A percentile compares a stretch with the other conserved stretches of the same genome.
Conservation (phyloP, 2,329 filamentous ascomycete genomes). For the Apiospora saccharicola region DNA sequence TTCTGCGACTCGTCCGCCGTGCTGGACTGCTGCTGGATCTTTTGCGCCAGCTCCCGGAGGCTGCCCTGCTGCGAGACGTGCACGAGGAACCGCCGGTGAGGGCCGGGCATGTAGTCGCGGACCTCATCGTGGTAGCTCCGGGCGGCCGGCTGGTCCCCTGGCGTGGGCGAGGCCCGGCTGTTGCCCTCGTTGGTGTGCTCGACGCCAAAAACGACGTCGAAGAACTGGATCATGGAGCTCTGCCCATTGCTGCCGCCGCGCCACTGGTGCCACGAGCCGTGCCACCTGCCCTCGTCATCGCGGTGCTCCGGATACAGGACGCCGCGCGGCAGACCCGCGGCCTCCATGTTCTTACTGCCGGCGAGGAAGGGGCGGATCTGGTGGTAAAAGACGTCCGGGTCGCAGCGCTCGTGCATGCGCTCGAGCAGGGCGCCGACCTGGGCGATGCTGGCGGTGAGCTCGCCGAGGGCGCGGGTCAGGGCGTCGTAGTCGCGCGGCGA, state of each 20-base stretch:
- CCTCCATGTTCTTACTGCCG: constrained; percentile 90
- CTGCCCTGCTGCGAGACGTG: constrained; percentile 75
- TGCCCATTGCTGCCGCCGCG: constrained; percentile 95
- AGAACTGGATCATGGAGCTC: constrained; percentile 90
- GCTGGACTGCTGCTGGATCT: constrained; percentile 38
- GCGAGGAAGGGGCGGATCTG: constrained; percentile 87
- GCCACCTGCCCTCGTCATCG: constrained; percentile 64
- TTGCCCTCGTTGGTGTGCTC: constrained; percentile 67
- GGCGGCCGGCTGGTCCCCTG: constrained; percentile 28
- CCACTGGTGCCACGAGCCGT: constrained; percentile 75
- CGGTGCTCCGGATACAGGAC: constrained; percentile 67
- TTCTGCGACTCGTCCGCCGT: constrained; percentile 55
- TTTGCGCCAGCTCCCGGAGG: constrained; percentile 72
- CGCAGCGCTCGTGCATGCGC: constrained; percentile 89
- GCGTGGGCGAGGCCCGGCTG: constrained; percentile 27
- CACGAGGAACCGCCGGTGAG: constrained; percentile 80
- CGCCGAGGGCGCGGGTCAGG: constrained; percentile 69
- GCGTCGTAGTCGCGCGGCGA: constrained; percentile 59
- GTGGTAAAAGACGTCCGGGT: constrained; percentile 88
- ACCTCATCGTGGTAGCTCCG: constrained; percentile 69
- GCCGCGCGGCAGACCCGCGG: constrained; percentile 81
- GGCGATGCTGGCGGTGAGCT: constrained; percentile 71
- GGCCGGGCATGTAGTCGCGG: constrained; percentile 88
- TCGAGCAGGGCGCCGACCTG: constrained; percentile 73
- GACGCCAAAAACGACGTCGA: constrained; percentile 85